Conservation (phyloP, 768 basidiomycete genomes). For the Xerocomellus amylosporus region DNA sequence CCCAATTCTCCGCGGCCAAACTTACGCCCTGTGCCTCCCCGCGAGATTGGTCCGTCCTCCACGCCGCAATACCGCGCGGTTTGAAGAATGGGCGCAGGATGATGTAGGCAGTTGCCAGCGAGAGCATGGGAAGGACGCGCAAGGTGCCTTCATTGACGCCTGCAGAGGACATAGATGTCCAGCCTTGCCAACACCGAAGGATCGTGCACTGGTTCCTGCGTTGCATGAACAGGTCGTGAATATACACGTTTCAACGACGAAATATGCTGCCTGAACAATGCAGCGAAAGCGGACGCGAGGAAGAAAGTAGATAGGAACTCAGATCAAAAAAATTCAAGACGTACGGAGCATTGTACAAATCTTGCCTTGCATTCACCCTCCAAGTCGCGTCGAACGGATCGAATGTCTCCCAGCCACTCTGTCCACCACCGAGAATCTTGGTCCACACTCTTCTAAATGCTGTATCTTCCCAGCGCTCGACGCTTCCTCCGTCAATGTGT, state of each 20-base stretch:
- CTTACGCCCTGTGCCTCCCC: slow-evolving; percentile 18
- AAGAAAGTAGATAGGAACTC: neutral
- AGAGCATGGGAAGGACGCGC: slow-evolving; percentile 56
- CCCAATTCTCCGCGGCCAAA: slow-evolving; percentile 52
- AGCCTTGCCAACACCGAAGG: slow-evolving; percentile 58
- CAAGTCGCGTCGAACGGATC: slow-evolving; percentile 50
- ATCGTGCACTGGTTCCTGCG: slow-evolving; percentile 51
- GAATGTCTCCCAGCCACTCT: slow-evolving; percentile 41
- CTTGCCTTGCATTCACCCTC: slow-evolving; percentile 50
- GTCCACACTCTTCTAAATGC: slow-evolving; percentile 40
- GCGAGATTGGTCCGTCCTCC: neutral
- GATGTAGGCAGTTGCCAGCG: slow-evolving; percentile 55
- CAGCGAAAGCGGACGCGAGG: neutral
- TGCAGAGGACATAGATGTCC: slow-evolving; percentile 52
- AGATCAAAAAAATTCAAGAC: neutral
- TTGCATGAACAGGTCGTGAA: slow-evolving; percentile 1
- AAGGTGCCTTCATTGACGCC: slow-evolving; percentile 63
- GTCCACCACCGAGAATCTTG: slow-evolving; percentile 43
- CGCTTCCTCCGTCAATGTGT: slow-evolving; percentile 51
- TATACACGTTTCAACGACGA: neutral
- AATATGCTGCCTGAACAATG: neutral
- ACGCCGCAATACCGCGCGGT: slow-evolving; percentile 20
- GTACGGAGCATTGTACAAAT: slow-evolving; percentile 61
- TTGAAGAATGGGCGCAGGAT: slow-evolving; percentile 68
- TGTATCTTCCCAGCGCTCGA: slow-evolving; percentile 57